phyloP scores from a whole-genome alignment of 169 alveolate genomes.

The Plasmodium fragile region DNA sequence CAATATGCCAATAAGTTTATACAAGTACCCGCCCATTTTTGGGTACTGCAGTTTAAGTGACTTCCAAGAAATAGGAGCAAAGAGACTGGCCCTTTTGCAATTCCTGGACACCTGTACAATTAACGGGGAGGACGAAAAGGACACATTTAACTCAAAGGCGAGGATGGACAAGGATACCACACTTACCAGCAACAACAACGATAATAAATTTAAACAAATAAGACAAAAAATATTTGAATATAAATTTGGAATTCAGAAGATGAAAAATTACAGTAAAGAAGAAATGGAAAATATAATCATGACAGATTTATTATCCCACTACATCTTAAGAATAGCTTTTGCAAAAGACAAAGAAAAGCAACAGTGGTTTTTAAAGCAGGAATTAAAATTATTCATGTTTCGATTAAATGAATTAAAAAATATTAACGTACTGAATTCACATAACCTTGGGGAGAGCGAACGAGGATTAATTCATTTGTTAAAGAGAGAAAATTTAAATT shows the following conservation, averaged over 20 bases:
- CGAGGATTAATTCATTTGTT: constrained; percentile 83
- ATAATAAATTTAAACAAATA: constrained; percentile 30
- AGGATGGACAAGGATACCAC: constrained; percentile 8
- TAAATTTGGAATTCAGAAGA: constrained; percentile 79
- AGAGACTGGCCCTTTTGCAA: constrained; percentile 81
- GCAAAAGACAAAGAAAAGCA: constrained; percentile 85
- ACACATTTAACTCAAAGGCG: neutral
- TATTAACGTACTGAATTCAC: constrained; percentile 75
- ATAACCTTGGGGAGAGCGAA: constrained; percentile 80
- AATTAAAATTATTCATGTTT: constrained; percentile 82
- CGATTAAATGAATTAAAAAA: constrained; percentile 79
- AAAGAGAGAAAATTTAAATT: constrained; percentile 80
- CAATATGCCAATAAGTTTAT: constrained; percentile 76
- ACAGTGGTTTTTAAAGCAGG: constrained; percentile 90
- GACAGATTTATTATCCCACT: constrained; percentile 86
- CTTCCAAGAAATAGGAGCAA: constrained; percentile 87
- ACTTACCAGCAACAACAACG: constrained; percentile 3
- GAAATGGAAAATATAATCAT: constrained; percentile 81
- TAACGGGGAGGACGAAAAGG: constrained; percentile 38
- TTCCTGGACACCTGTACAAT: constrained; percentile 61
- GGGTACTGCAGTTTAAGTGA: constrained; percentile 85
- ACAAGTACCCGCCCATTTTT: constrained; percentile 83
- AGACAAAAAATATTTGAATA: constrained; percentile 81
- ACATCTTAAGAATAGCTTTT: constrained; percentile 86
- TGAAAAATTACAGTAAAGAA: constrained; percentile 79